Base-by-base conservation (phyloP, 345 rosid species). In the Eucalyptus regnans region DNA sequence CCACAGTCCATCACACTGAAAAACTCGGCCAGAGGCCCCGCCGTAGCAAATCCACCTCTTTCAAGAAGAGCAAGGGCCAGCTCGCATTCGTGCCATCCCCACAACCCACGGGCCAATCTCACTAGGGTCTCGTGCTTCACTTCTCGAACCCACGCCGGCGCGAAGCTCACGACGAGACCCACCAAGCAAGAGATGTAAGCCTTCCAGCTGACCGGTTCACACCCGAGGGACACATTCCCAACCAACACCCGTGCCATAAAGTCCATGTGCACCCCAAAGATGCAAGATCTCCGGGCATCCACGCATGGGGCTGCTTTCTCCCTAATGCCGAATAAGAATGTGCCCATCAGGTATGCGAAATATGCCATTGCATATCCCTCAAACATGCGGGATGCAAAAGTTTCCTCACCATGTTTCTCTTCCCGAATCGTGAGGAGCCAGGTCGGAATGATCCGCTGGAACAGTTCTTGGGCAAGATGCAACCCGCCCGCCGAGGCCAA, bases 301-400 rank as follows among this genome's bases (percentile, higher is more conserved):
- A 92, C 89, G 90, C 92, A 93, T 7, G 92, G 56, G 5, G 91
- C 89, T 10, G 94, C 83, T 71, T 18, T 84, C 41, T 5, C 87
- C 84, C 91, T 94, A 25, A 90, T 79, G 20, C 96, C 94, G 90
- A 92, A 92, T 12, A 89, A 86, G n/a, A 91, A 88, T 22, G 94
- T 90, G 12, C 96, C 95, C 17, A 93, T 91, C 22, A 90, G 62
- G 23, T 94, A 83, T 43, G 93, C 83, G 86, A 94, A 56, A 87
- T 94, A 93, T 31, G 97, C 96, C 94, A 95, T 87, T 88, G 95
- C 94, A 89, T 93, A 94, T 41, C 97, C 96, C 89, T 93, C 93
- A 86, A 94, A 52, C 86, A 93, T 86, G 23, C 87, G 88, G 14
- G 91, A 90, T n/a, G 91, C 91, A 31, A 87, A 79, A 86, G 92